Conservation (phyloP, 345 rosid species). For the Syzygium grande region DNA sequence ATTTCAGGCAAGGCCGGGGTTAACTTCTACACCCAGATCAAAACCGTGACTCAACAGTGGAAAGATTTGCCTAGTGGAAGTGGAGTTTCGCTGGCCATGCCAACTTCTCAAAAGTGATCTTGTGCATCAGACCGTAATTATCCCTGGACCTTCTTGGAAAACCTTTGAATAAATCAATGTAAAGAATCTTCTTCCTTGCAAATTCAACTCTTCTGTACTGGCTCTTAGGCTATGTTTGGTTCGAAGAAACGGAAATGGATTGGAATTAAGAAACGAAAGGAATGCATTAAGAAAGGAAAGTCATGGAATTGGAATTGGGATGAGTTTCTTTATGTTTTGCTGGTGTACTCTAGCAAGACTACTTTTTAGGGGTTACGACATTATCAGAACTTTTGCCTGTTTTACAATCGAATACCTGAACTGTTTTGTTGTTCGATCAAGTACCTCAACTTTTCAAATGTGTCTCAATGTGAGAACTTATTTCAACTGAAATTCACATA, state of each 20-base stretch:
- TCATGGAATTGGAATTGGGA: not conserved
- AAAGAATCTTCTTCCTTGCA: not conserved
- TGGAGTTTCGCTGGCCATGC: conserved; percentile 95
- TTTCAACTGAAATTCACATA: not conserved
- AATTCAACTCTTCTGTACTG: not conserved
- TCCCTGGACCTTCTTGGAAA: not conserved
- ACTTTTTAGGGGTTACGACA: not conserved
- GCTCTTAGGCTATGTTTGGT: not conserved
- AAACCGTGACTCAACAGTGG: conserved; percentile 97
- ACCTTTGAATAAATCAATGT: not conserved
- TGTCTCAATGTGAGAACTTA: not conserved
- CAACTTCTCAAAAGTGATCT: conserved; percentile 66
- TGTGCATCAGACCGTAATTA: not conserved
- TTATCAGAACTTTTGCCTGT: not conserved
- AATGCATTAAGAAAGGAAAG: not conserved
- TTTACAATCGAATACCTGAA: not conserved
- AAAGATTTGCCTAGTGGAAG: conserved; percentile 66
- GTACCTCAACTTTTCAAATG: not conserved
- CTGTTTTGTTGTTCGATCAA: not conserved
- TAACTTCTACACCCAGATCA: conserved; percentile 83
- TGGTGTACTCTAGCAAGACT: not conserved
- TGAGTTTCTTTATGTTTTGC: not conserved
- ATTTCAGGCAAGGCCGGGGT: conserved; percentile 92
- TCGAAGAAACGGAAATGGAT: not conserved
- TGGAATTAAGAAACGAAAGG: not conserved